A percentile compares a stretch with the other conserved stretches of the same genome.
Conservation (phyloP, 768 basidiomycete species). For the Trametes villosa region DNA sequence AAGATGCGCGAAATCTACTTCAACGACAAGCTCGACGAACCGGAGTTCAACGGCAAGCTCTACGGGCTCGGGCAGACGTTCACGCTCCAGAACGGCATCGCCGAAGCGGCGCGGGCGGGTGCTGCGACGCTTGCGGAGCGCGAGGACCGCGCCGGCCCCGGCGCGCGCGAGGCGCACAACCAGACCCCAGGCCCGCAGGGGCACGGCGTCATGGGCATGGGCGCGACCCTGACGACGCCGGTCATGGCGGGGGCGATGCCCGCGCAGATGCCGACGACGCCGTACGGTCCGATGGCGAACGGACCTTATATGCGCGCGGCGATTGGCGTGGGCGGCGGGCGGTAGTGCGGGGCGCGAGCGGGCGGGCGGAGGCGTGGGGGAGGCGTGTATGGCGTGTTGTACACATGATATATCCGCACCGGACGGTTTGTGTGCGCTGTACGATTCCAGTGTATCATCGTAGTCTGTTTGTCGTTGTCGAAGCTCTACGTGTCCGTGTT, state of each 20-base stretch:
- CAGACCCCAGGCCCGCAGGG: constrained; percentile 57
- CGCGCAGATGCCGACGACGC: constrained; percentile 37
- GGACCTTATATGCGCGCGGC: constrained; percentile 70
- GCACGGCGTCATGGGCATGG: constrained; percentile 55
- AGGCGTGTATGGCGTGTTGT: constrained; percentile 6
- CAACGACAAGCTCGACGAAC: constrained; percentile 84
- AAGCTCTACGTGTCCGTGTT: constrained; percentile 5
- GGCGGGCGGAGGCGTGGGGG: neutral
- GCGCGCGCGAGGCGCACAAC: constrained; percentile 53
- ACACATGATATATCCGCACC: constrained; percentile 15
- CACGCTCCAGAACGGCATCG: constrained; percentile 64
- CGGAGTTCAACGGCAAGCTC: constrained; percentile 79
- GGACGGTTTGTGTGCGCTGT: constrained; percentile 20
- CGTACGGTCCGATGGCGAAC: constrained; percentile 64
- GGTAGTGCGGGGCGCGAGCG: constrained; percentile 16
- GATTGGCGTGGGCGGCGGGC: constrained; percentile 41
- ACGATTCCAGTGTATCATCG: constrained; percentile 16
- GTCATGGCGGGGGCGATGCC: constrained; percentile 32
- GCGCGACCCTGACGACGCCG: constrained; percentile 48
- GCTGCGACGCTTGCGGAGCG: constrained; percentile 78
- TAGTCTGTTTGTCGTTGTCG: constrained; percentile 19
- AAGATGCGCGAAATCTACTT: constrained; percentile 94
- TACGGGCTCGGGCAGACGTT: constrained; percentile 86
- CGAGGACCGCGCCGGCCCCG: constrained; percentile 62
- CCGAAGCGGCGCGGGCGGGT: constrained; percentile 61